Evolutionary conservation across 306 rosid species (phyloP), one percentile per base, ranked within the genome.

Genomic region (Quercus ilex): DNA sequence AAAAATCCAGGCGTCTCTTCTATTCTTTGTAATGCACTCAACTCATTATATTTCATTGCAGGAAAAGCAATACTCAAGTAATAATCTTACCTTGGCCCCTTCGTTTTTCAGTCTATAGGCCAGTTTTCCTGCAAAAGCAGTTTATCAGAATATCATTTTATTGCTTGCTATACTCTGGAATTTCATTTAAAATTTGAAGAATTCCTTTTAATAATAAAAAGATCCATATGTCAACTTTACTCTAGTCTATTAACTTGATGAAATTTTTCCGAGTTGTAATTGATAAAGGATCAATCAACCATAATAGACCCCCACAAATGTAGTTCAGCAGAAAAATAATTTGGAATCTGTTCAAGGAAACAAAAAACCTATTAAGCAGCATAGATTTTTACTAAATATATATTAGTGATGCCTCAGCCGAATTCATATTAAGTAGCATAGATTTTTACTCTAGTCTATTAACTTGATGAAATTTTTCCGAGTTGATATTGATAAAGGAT

Each of bases 21-120:
- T 67, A 20, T 8, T 33, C 72, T 67, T 59, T 30, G 43, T 7
- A 23, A 76, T 64, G 26, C 55, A 31, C 13, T 46, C 26, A 17
- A 59, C 64, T 57, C 58, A 80, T 7, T 21, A 74, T 72, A 46
- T 55, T 56, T 43, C 73, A 59, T 8, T 19, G 33, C 28, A 33
- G 74, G 1, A 67, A 8, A 56, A 38, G 76, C 55, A 81, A 55
- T 79, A 55, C 71, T 76, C 79, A 67, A 18, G 79, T 19, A 82
- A 76, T 60, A 70, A 53, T 72, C 90, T 85, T 85, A 95, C 98
- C 94, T 93, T 92, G 52, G 88, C 96, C 78, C 99, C 99, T 81
- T 86, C 99, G 30, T 87, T 92, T 89, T 93, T 95, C 85, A 95
- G 83, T 83, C 94, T 91, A 79, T 90, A 82, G 70, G 99, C 99